Base-by-base conservation (phyloP, 441 rosid genomes). In the Manihot esculenta region DNA sequence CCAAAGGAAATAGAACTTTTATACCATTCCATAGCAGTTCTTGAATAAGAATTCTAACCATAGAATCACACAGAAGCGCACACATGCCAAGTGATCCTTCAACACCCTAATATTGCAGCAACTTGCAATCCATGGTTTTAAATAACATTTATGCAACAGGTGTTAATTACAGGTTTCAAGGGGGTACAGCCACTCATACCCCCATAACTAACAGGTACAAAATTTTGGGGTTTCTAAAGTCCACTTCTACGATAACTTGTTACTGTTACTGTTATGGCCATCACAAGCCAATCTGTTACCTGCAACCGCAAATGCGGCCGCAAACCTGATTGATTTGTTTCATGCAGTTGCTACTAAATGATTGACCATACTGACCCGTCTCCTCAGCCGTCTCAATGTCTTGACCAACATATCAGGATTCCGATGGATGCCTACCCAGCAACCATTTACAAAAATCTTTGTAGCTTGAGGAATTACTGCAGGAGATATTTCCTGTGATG, bases 361-460 rank as follows among this genome's bases (percentile, higher is more conserved):
- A 50, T 68, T 1, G 15, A 48, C 33, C 15, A 55, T 63, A 85
- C 94, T 51, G 14, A 91, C 98, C 83, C 95, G 79, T 88, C 99
- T 85, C 76, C 99, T 87, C 81, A 93, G 77, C 75, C 94, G 84
- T 79, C 97, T 87, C 84, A 95, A 82, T 1, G 99, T 93, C 82
- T 85, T 88, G 69, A 93, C 99, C 86, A 95, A 87, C 98, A 91
- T 95, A 82, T 95, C 97, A 72, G 98, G 98, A 78, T 95, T 89
- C 8, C 99, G 91, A 77, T 92, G 99, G 65, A 95, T 89, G 53
- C 98, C 97, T 73, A 93, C 97, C 99, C 98, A 95, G 79, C 95
- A 87, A 78, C 99, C 98, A 75, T 93, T 91, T 57, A 95, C 98
- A 78, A 95, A 95, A 77, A 89, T 87, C 81, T 95, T 95, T 3